phyloP scores from a whole-genome alignment of 257 asterid species.

The Primulina huaijiensis region DNA sequence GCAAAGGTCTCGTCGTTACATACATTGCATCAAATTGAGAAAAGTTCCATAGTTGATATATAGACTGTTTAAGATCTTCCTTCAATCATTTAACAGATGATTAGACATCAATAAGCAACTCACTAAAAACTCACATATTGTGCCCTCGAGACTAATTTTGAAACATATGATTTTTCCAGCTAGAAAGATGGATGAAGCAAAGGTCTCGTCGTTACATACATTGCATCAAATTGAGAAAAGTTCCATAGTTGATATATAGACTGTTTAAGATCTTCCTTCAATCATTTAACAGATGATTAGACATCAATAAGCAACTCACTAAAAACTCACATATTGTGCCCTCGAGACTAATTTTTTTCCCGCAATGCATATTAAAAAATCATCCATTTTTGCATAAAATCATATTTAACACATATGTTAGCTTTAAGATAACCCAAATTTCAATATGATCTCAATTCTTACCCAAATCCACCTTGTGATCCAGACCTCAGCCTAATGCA shows the following conservation, averaged over 20 bases:
- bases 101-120: too few relatives aligned
- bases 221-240: not conserved
- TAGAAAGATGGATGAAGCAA: not conserved
- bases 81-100: too few relatives aligned
- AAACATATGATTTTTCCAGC: not conserved
- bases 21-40: too few relatives aligned
- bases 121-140: too few relatives aligned
- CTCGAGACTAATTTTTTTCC: slow-evolving; percentile 6
- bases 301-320: not conserved
- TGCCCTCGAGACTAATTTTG: too few relatives aligned
- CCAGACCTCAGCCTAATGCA: not conserved
- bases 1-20: too few relatives aligned
- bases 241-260: not conserved
- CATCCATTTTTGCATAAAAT: not conserved
- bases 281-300: slow-evolving; percentile 7
- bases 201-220: too few relatives aligned
- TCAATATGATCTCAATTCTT: not conserved
- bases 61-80: too few relatives aligned
- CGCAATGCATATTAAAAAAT: not conserved
- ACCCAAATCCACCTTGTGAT: slow-evolving; percentile 1
- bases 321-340: not conserved
- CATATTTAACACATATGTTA: not conserved
- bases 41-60: too few relatives aligned
- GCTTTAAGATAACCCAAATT: not conserved
- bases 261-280: not conserved